These are phyloP conservation scores for Karstenula rhodostoma DNA, from an alignment of 2,329 filamentous ascomycete genomes.

Conservation along the genomic window DNA sequence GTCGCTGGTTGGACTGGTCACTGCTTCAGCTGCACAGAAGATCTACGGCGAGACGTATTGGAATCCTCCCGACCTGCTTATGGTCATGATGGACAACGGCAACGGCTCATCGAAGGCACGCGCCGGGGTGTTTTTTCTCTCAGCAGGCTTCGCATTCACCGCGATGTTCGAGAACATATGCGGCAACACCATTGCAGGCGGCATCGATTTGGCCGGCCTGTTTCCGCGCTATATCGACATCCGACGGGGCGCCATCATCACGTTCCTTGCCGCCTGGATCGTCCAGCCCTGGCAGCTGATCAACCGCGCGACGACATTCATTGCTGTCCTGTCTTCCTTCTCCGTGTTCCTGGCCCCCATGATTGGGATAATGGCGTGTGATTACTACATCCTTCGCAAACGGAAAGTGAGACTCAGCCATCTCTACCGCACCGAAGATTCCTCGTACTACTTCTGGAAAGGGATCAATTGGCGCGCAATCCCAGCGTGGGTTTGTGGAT, in stretches of 20 bases:
- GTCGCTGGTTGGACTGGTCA: conserved; percentile 53
- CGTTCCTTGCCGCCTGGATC: conserved; percentile 45
- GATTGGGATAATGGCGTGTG: conserved; percentile 51
- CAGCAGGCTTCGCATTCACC: conserved; percentile 46
- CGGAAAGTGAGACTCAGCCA: conserved; percentile 47
- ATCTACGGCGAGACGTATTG: conserved; percentile 49
- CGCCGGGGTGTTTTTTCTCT: conserved; percentile 48
- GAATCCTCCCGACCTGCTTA: conserved; percentile 56
- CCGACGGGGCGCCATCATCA: conserved; percentile 46
- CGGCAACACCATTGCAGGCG: conserved; percentile 45
- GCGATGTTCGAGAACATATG: conserved; percentile 54
- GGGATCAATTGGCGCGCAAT: conserved; percentile 56
- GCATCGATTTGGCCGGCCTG: conserved; percentile 47
- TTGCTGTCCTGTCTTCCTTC: conserved; percentile 53
- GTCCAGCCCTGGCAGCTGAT: conserved; percentile 51
- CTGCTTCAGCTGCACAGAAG: conserved; percentile 51
- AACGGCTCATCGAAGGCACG: conserved; percentile 50
- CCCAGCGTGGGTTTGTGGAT: conserved; percentile 55
- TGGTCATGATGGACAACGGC: conserved; percentile 56
- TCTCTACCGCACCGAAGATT: conserved; percentile 46
- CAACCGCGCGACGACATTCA: conserved; percentile 47
- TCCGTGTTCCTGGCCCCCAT: conserved; percentile 53
- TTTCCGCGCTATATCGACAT: conserved; percentile 48
- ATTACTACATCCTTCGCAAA: conserved; percentile 49
- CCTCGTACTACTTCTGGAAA: conserved; percentile 55